Percentiles rank a stretch among this genome's conserved stretches.
These are phyloP conservation scores for Cerrena zonata DNA, from an alignment of 1,284 basidiomycete genomes.

Conservation along the genomic window DNA sequence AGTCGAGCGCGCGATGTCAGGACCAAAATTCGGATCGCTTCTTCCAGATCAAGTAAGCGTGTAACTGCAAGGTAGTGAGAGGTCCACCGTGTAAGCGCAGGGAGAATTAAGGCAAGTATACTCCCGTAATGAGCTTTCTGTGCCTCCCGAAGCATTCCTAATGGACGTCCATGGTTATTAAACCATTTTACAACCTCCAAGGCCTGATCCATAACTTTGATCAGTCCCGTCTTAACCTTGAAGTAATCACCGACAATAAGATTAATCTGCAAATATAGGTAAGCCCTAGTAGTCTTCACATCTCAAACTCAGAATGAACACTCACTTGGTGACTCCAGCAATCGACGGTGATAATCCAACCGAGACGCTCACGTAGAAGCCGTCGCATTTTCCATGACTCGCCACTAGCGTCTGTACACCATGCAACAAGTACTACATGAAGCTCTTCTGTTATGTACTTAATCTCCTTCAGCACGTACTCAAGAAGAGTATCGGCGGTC, in stretches of 20 bases:
- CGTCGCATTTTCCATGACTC: slow-evolving; percentile 6
- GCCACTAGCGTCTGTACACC: slow-evolving; percentile 3
- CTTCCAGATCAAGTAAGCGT: slow-evolving; percentile 11
- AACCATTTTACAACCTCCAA: slow-evolving; percentile 21
- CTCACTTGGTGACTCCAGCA: too few relatives aligned
- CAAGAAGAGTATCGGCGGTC: slow-evolving; percentile 5
- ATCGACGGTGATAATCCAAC: slow-evolving; percentile 18
- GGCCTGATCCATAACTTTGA: slow-evolving; percentile 11
- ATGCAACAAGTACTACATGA: neutral
- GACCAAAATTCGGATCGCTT: slow-evolving; percentile 14
- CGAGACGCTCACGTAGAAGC: slow-evolving; percentile 1
- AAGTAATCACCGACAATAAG: slow-evolving; percentile 31
- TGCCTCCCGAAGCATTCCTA: neutral
- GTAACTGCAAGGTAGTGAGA: slow-evolving; percentile 9
- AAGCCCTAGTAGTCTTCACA: too few relatives aligned
- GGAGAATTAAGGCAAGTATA: slow-evolving; percentile 12
- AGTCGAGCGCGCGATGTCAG: slow-evolving; percentile 10
- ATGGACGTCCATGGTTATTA: slow-evolving; percentile 11
- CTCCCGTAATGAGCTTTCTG: too few relatives aligned
- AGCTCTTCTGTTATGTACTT: neutral
- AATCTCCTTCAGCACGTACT: neutral
- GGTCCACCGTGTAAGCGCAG: slow-evolving; percentile 15
- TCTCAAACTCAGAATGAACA: too few relatives aligned
- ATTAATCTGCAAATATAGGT: too few relatives aligned
- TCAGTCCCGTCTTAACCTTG: slow-evolving; percentile 10